Evolutionary conservation across 805 yeast genomes (phyloP), one percentile per base, ranked within the genome.

Genomic region (Kurtzmaniella fragi): DNA sequence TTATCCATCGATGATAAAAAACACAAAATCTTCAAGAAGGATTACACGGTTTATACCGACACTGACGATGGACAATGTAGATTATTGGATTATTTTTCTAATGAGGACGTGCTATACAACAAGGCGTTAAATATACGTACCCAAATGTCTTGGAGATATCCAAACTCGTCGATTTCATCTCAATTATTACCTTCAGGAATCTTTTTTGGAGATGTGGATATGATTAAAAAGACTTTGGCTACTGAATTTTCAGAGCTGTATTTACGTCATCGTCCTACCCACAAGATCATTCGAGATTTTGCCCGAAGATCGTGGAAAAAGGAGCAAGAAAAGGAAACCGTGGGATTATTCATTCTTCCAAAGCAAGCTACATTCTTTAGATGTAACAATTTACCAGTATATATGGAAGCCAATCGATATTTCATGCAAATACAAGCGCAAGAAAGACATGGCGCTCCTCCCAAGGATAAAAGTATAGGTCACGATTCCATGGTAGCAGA

Each of bases 271-370:
- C 71, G 78, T 46, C 71, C 88, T 4, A 62, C 80, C 28, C 73
- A 75, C 16, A 84, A 84, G 53, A 71, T 90, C 17, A 75, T 89
- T 31, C 77, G 98, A 53, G 96, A 89, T 53, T 62, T 91, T 42
- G 95, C 95, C 3, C 77, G 98, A 60, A 77, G 95, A 46, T 82
- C 96, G 1, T 93, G 99, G 99, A 77, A 75, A 50, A 96, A 89
- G 56, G 70, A 83, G 0, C 50, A 54, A 5, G 55, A 61, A 8
- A 70, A 70, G 45, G 86, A 80, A 40, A 75, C 81, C 1, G 75
- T 93, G 13, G 84, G 84, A 3, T 67, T 91, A 49, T 75, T 83
- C 45, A 73, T 81, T 17, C 57, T 90, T 20, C 95, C 96, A 3
- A 67, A 73, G 23, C 77, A 80, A 42, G 77, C 84, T 10, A 67